Base-by-base conservation (phyloP, 108 stramenopile genomes). In the Epipyxis sp. region DNA sequence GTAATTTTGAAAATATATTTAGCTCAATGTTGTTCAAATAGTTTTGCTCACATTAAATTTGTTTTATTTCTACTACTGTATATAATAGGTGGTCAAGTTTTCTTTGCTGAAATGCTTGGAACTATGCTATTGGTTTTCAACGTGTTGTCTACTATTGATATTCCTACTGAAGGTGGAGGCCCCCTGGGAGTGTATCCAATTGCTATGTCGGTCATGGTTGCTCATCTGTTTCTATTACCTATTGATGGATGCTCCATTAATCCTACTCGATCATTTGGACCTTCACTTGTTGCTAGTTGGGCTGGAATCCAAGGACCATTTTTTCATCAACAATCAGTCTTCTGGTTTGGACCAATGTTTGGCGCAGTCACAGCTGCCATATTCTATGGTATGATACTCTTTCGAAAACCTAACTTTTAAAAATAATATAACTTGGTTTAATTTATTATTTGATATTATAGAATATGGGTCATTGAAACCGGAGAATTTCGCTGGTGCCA, bases 191-290 rank as follows among this genome's bases (percentile, higher is more conserved):
- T 62, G 29, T 74, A 54, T 42, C 71, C 71, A 13, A 69, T 78
- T 67, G 78, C 78, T 46, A 78, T 78, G 59, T 58, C 78, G 34
- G 78, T 78, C 16, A 65, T 40, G 59, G 1, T 69, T 13, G 78
- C 59, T 67, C 78, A 78, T 67, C 0, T 41, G 1, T 10, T 78
- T 35, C 78, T 78, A 20, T 39, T 78, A 39, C 78, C 78, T 46
- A 41, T 78, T 46, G 78, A 78, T 62, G 78, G 78, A 27, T 78
- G 78, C 78, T 69, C 65, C 27, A 68, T 78, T 65, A 78, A 78
- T 67, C 78, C 78, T 40, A 78, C 78, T 40, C 78, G 78, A 10
- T 78, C 78, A 59, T 69, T 78, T 37, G 78, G 78, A 39, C 78
- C 78, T 13, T 59, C 78, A 3, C 1, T 78, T 25, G 62, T 68